Conservation (phyloP, 2,329 filamentous ascomycete genomes). For the Diaporthe australafricana region DNA sequence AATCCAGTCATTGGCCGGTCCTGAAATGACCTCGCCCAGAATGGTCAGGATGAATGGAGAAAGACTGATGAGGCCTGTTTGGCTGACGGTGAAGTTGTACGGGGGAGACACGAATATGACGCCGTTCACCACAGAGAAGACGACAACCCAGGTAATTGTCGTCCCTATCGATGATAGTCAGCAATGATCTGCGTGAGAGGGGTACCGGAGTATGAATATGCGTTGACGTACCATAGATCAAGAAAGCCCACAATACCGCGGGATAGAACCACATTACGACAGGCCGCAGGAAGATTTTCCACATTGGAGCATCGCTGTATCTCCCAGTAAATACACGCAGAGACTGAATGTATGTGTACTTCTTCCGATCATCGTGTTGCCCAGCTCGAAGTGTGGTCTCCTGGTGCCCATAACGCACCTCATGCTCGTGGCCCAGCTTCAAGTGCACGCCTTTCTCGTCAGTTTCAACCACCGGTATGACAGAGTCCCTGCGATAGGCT, state of each 20-base stretch:
- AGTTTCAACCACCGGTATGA: constrained; percentile 35
- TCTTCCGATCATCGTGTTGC: constrained; percentile 39
- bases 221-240: constrained; percentile 56
- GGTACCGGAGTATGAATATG: constrained; percentile 45
- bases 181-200: constrained; percentile 43
- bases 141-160: constrained; percentile 48
- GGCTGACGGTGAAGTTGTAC: constrained; percentile 62
- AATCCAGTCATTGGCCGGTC: constrained; percentile 59
- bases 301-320: constrained; percentile 51
- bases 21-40: constrained; percentile 57
- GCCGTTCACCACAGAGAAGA: constrained; percentile 60
- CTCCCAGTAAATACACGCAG: constrained; percentile 50
- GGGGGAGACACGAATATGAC: constrained; percentile 61
- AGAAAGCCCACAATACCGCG: constrained; percentile 61
- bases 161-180: constrained; percentile 34
- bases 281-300: constrained; percentile 56
- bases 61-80: constrained; percentile 62
- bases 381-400: constrained; percentile 36
- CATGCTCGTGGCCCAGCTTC: constrained; percentile 40
- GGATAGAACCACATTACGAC: constrained; percentile 63
- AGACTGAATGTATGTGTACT: constrained; percentile 48
- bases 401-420: constrained; percentile 32
- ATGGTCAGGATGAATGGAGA: constrained; percentile 61
- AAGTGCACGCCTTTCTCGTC: constrained; percentile 33
- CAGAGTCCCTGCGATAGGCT: constrained; percentile 53